Evolutionary conservation across 805 yeast genomes (phyloP).

Genomic region (Komagataella ulmi): DNA sequence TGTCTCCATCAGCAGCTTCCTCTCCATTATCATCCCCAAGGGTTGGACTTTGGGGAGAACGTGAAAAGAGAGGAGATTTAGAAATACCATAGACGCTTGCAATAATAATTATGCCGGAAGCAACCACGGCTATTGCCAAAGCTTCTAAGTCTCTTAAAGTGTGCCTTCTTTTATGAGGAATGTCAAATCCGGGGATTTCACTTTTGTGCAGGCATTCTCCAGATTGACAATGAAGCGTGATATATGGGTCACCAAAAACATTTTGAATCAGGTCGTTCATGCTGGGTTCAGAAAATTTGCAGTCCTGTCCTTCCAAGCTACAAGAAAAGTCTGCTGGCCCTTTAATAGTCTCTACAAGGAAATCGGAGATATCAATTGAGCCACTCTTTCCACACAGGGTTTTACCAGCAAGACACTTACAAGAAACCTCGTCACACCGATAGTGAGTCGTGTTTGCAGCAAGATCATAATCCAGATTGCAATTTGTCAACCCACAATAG

Average conservation of each 20-base stretch:
- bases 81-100: constrained; percentile 34
- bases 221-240: constrained; percentile 65
- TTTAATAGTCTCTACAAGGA: constrained; percentile 72
- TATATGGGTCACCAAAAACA: constrained; percentile 91
- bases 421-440: constrained; percentile 63
- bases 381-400: constrained; percentile 93
- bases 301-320: constrained; percentile 43
- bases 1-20: constrained; percentile 22
- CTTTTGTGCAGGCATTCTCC: constrained; percentile 91
- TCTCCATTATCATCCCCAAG: constrained; percentile 10
- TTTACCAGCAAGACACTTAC: constrained; percentile 83
- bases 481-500: constrained; percentile 70
- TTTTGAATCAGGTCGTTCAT: constrained; percentile 86
- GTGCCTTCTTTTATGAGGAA: constrained; percentile 40
- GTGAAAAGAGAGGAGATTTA: constrained; percentile 47
- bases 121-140: constrained; percentile 27
- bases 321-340: constrained; percentile 94
- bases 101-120: constrained; percentile 27
- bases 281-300: constrained; percentile 86
- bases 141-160: constrained; percentile 29
- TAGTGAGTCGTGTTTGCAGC: constrained; percentile 57
- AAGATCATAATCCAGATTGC: constrained; percentile 57
- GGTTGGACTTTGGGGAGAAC: constrained; percentile 4
- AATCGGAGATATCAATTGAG: constrained; percentile 88
- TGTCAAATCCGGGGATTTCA: constrained; percentile 81